A percentile compares a stretch with the other conserved stretches of the same genome.
Conservation (phyloP, 805 yeast genomes). For the Blastobotrys muscicola region DNA sequence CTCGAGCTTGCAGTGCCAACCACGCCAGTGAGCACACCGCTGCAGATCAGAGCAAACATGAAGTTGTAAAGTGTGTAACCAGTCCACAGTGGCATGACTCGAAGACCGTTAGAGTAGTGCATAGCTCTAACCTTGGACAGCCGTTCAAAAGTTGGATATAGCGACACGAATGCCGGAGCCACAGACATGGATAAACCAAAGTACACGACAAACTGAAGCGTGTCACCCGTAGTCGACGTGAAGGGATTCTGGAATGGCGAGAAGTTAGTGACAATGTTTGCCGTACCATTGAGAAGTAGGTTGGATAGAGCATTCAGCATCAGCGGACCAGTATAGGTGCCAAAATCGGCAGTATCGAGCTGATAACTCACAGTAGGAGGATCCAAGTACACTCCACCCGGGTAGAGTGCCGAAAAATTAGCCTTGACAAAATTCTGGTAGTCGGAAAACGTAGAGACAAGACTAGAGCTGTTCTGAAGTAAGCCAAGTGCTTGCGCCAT, state of each 20-base stretch:
- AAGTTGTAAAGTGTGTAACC: slow-evolving; percentile 24
- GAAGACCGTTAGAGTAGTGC: slow-evolving; percentile 31
- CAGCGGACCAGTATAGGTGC: slow-evolving; percentile 18
- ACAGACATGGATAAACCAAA: slow-evolving; percentile 29
- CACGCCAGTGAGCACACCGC: slow-evolving; percentile 22
- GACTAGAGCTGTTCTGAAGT: slow-evolving; percentile 2
- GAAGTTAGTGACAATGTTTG: slow-evolving; percentile 21
- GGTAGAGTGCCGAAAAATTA: slow-evolving; percentile 20
- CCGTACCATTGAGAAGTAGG: slow-evolving; percentile 22
- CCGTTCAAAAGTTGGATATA: slow-evolving; percentile 30
- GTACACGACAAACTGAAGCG: slow-evolving; percentile 27
- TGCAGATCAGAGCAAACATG: slow-evolving; percentile 16
- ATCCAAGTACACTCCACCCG: slow-evolving; percentile 26
- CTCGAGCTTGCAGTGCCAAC: slow-evolving; percentile 19
- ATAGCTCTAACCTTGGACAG: slow-evolving; percentile 27
- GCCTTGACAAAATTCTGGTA: slow-evolving; percentile 15
- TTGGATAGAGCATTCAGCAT: slow-evolving; percentile 24
- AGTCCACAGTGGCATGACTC: slow-evolving; percentile 27
- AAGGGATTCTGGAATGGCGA: slow-evolving; percentile 28
- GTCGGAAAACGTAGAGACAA: slow-evolving; percentile 16
- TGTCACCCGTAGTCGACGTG: slow-evolving; percentile 25
- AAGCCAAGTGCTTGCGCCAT: slow-evolving; percentile 2
- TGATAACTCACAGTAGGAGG: slow-evolving; percentile 22
- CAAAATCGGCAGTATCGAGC: slow-evolving; percentile 18
- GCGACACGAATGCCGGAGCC: slow-evolving; percentile 27